Evolutionary conservation across 2,329 filamentous ascomycete genomes (phyloP).

Genomic region (Penicillium sp.): DNA sequence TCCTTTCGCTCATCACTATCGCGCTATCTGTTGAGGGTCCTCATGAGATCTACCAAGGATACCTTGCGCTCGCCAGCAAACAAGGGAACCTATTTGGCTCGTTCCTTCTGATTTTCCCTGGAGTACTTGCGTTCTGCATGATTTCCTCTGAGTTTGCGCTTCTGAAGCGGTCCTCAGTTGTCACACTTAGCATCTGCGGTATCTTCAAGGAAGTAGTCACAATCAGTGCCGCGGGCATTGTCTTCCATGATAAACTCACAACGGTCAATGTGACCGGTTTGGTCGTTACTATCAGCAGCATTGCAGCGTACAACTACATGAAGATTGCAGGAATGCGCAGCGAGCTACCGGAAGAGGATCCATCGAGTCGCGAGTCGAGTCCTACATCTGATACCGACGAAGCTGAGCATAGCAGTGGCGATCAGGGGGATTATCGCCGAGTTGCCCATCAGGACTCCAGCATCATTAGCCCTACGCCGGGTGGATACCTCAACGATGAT

Average conservation of each 20-base stretch:
- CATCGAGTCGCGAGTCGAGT: constrained; percentile 19
- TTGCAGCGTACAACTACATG: constrained; percentile 84
- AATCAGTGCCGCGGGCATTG: constrained; percentile 74
- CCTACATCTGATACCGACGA: constrained; percentile 25
- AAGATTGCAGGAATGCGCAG: constrained; percentile 83
- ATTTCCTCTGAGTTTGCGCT: constrained; percentile 92
- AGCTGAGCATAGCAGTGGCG: constrained; percentile 18
- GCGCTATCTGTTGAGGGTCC: constrained; percentile 81
- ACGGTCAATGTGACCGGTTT: constrained; percentile 79
- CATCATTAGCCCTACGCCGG: constrained; percentile 14
- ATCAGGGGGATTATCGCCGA: constrained; percentile 22
- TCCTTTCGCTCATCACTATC: constrained; percentile 67
- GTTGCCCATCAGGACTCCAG: constrained; percentile 20
- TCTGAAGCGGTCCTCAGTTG: constrained; percentile 86
- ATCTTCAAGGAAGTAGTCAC: constrained; percentile 99
- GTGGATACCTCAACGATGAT: constrained; percentile 18
- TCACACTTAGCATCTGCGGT: constrained; percentile 89
- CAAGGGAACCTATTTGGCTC: constrained; percentile 61
- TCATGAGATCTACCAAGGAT: constrained; percentile 55
- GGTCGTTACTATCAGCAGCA: constrained; percentile 77
- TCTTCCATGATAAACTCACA: constrained; percentile 83
- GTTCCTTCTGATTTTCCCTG: constrained; percentile 76
- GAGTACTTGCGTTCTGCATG: constrained; percentile 88
- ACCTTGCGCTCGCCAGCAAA: constrained; percentile 54
- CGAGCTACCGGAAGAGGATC: constrained; percentile 52